Evolutionary conservation across 2,329 filamentous ascomycete species (phyloP), one percentile per base, ranked within the genome.

Genomic region (Fusarium marasasianum): DNA sequence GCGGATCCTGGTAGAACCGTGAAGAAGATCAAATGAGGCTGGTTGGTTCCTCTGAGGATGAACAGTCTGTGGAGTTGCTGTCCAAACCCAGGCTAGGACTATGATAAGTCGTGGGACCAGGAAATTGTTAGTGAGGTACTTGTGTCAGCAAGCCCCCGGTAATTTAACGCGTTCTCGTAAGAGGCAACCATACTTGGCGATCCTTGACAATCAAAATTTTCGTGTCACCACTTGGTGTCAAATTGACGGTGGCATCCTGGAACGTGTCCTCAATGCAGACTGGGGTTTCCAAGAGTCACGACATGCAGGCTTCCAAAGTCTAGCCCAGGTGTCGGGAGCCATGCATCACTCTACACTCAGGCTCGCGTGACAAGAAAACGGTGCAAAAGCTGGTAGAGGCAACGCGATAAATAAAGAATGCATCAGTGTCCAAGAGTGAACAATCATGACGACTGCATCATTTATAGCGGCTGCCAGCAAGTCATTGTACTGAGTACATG

Each of bases 51-150:
- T 67, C 71, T 69, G 67, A 67, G 31, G 26, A 62, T 55, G 71
- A 44, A 37, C 50, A 44, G 29, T 53, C 44, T 59, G 65, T 66
- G 45, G 64, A 59, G 72, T 63, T 59, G 48, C 55, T 48, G 57
- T 71, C 60, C 53, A 65, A 72, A 53, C 57, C 41, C 40, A 47
- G 58, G 53, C 48, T 53, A 64, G 66, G 50, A 45, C 51, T 33
- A 24, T 33, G 31, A 38, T 15, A 56, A 54, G 75, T 76, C 37
- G 26, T 47, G 37, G 43, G 53, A 70, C 56, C 45, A 59, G 58
- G 54, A 78, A 82, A 83, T 83, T 83, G 82, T 84, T 84, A 84
- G 76, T 69, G 81, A 50, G 79, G 76, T 83, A 83, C 82, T 75
- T 83, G 60, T 60, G 63, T 47, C 45, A 69, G 73, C 59, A 66